phyloP scores from a whole-genome alignment of 768 basidiomycete genomes.

The Pholiota molesta region DNA sequence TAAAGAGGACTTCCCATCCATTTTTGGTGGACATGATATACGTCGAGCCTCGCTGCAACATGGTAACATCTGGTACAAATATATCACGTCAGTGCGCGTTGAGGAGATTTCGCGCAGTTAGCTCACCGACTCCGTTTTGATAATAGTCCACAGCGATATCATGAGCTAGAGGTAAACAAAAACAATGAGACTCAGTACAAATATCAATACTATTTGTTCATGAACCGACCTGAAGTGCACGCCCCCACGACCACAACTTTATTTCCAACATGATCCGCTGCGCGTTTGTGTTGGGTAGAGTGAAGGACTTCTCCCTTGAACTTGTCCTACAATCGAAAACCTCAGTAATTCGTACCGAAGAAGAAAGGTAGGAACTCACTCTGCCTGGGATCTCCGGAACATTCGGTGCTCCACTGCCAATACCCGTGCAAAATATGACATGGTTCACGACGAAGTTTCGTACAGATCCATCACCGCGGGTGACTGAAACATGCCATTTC shows the following conservation, averaged over 20 bases:
- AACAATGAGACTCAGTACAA: background rate
- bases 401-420: slow-evolving; percentile 47
- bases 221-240: slow-evolving; percentile 53
- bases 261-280: slow-evolving; percentile 56
- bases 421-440: slow-evolving; percentile 59
- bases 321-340: slow-evolving; percentile 18
- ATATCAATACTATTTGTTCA: too few relatives aligned
- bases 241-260: slow-evolving; percentile 71
- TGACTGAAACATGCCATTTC: slow-evolving; percentile 49
- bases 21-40: slow-evolving; percentile 53
- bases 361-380: slow-evolving; percentile 29
- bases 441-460: slow-evolving; percentile 48
- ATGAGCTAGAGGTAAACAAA: slow-evolving; percentile 32
- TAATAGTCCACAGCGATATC: slow-evolving; percentile 43
- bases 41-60: slow-evolving; percentile 38
- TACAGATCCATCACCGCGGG: slow-evolving; percentile 33
- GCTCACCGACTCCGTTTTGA: slow-evolving; percentile 35
- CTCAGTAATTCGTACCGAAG: background rate
- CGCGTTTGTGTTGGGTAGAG: slow-evolving; percentile 51
- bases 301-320: slow-evolving; percentile 59
- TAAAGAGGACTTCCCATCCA: slow-evolving; percentile 33
- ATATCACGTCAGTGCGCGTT: background rate
- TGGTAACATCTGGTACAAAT: slow-evolving; percentile 16
- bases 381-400: slow-evolving; percentile 48
- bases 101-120: background rate